Evolutionary conservation across 306 rosid genomes (phyloP), one percentile per base, ranked within the genome.

Genomic region (Vachellia pachyceras): DNA sequence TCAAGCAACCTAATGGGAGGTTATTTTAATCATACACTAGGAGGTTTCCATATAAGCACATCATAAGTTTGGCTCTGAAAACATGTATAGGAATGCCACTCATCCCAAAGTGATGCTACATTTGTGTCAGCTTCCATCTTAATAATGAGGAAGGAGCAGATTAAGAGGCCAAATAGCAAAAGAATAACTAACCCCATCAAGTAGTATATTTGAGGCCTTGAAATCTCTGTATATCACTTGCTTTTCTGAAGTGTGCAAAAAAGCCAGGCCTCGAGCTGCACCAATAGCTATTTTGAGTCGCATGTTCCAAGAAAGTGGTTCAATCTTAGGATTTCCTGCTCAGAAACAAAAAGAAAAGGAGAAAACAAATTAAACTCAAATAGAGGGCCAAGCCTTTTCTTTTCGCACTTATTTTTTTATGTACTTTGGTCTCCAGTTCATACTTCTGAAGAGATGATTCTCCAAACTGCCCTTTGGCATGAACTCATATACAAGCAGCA

Each of bases 401-500:
- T 40, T 6, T 50, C 63, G 45, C 72, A 63, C 58, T 69, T n/a
- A 75, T 23, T 23, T 42, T 29, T 29, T 84, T 9, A 35, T 18
- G 36, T 23, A 55, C 20, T 18, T 55, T 50, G 50, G 61, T 76
- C 70, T 61, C 50, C 72, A 78, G 54, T 75, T 78, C 91, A 17
- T 91, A 95, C 99, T 89, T 90, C 95, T 80, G 72, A 95, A 93
- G 23, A 95, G 97, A 84, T 93, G 97, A 77, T 83, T 89, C 88
- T 95, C 98, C 91, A 95, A 88, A 89, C 98, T 95, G 66, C 99
- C 99, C 80, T 42, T 90, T 60, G 82, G 85, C 97, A 95, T 83
- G 86, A 86, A 95, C 86, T 95, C 98, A 58, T 95, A 95, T 45
- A 93, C 97, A 80, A 95, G 99, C 10, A 95, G 99, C 50, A 95